Base-by-base conservation (phyloP, 768 basidiomycete genomes). In the Paxillus rubicundulus region DNA sequence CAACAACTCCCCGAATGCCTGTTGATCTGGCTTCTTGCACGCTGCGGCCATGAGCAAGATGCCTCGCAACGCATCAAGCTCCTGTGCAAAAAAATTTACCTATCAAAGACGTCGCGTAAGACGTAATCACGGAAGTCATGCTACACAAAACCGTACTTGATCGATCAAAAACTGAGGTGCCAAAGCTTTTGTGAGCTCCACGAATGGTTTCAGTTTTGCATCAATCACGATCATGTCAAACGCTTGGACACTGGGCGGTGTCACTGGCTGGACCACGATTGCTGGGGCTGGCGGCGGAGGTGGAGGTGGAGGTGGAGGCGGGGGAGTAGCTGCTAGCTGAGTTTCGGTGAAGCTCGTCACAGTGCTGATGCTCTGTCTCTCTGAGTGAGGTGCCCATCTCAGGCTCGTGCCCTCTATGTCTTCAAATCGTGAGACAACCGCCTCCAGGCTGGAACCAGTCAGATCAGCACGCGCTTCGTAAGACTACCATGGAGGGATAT, bases 381-480 rank as follows among this genome's bases (percentile, higher is more conserved):
- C 51, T 20, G 52, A 47, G 27, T 61, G 37, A 41, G 60, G 52
- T 7, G 61, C 64, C 48, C 55, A 48, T 50, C 24, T 24, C 24
- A 24, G 24, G 24, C 37, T 67, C 63, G 55, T 40, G 37, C 79
- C 75, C 67, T 98, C 97, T 41, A 99, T 76, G 65, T 99, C 97
- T 71, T 99, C 97, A 33, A 99, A 82, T 32, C 97, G 84, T 40
- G 89, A 91, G 6, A 92, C 94, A 9, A 93, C 91, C 21, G 97
- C 97, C 77, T 95, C 89, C 46, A 93, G 81, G 58, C 94, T 94
- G 63, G 28, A 30, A n/a, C 37, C 38, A 38, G 33, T 13, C 9
- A 5, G 14, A 27, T 60, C 47, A 49, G 36, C 43, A 28, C 42
- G 14, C 44, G 41, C 38, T 53, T 18, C 18, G 46, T 32, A 50